phyloP scores from a whole-genome alignment of 768 basidiomycete genomes.

The Mycena vitilis region DNA sequence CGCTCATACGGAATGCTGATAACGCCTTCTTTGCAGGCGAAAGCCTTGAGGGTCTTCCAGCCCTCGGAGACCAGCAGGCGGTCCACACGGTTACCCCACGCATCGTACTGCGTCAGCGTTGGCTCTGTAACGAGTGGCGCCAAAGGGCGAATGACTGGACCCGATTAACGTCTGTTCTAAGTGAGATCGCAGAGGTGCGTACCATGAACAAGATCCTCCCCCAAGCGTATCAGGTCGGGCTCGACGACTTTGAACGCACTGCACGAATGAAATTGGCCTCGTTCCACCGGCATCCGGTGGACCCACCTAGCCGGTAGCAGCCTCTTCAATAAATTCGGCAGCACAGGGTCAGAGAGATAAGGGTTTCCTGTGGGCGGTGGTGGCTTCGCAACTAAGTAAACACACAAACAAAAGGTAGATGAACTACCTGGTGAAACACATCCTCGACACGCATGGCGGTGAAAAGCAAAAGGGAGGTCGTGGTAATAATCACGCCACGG shows the following conservation, averaged over 20 bases:
- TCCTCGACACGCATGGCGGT: slow-evolving; percentile 34
- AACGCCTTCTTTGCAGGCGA: slow-evolving; percentile 72
- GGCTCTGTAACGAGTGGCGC: slow-evolving; percentile 61
- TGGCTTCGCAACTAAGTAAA: slow-evolving; percentile 12
- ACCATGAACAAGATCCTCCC: slow-evolving; percentile 66
- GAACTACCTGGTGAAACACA: slow-evolving; percentile 32
- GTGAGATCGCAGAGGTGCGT: slow-evolving; percentile 32
- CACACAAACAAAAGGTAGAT: neutral
- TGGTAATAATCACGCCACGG: neutral
- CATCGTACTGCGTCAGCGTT: slow-evolving; percentile 74
- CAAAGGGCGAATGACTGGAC: slow-evolving; percentile 65
- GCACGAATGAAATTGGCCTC: neutral
- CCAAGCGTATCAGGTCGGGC: slow-evolving; percentile 70
- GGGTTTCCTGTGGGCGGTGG: slow-evolving; percentile 62
- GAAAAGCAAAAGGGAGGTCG: neutral
- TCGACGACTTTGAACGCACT: slow-evolving; percentile 65
- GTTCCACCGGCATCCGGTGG: neutral
- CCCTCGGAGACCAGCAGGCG: slow-evolving; percentile 76
- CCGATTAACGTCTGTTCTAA: neutral
- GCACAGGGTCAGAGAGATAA: slow-evolving; percentile 69
- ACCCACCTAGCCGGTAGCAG: slow-evolving; percentile 60
- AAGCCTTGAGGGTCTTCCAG: slow-evolving; percentile 75
- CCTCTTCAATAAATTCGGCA: slow-evolving; percentile 71
- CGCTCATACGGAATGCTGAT: slow-evolving; percentile 78
- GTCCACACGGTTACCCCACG: slow-evolving; percentile 78